Conservation (phyloP, 1,139 yeast genomes). For the Hemisphaericaspora xylanilytica region DNA sequence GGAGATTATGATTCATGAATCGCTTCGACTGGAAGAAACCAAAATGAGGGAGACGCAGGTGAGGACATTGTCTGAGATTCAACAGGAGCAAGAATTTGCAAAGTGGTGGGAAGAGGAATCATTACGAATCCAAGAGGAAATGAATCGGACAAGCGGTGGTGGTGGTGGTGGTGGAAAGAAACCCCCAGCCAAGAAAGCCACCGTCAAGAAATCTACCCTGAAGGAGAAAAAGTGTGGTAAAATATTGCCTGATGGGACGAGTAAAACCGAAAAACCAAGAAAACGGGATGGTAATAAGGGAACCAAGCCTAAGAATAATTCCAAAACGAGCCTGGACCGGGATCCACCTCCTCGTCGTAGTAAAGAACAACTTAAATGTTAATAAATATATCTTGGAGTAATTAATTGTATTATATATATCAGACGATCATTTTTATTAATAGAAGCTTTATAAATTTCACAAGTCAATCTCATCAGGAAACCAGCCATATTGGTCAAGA, state of each 20-base stretch:
- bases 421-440: no score
- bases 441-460: constrained; percentile 8
- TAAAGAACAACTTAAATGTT: constrained; percentile 1
- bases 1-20: constrained; percentile 45
- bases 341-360: not conserved
- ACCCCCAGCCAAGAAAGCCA: constrained; percentile 3
- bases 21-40: constrained; percentile 40
- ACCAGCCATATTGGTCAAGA: constrained; percentile 61
- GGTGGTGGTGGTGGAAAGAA: no score
- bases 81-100: constrained; percentile 76
- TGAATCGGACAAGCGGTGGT: constrained; percentile 17
- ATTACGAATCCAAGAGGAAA: constrained; percentile 51
- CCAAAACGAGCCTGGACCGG: not conserved
- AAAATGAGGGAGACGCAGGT: constrained; percentile 28
- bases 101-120: constrained; percentile 82
- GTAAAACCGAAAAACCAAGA: not conserved
- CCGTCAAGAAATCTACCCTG: constrained; percentile 2
- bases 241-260: not conserved
- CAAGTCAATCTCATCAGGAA: constrained; percentile 50
- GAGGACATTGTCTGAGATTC: constrained; percentile 62
- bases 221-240: not conserved
- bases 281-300: constrained; percentile 1
- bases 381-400: constrained; percentile 1
- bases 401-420: no score
- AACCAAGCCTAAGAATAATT: not conserved